A percentile compares a stretch with the other conserved stretches of the same genome.
Conservation (phyloP, 495 filamentous ascomycete genomes). For the Achaetomiella virescens region DNA sequence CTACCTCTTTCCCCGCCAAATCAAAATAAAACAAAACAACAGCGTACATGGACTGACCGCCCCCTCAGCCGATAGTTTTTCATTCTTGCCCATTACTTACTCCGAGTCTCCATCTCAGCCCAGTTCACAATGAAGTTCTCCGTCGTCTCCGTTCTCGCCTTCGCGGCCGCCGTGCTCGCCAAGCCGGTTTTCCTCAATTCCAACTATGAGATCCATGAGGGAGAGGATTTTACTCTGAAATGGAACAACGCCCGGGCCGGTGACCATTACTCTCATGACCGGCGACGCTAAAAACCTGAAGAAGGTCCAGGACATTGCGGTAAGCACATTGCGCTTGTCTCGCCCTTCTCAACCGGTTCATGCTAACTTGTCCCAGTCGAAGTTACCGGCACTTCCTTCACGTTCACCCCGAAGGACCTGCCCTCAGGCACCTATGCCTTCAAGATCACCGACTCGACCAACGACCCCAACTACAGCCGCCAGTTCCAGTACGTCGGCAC, state of each 20-base stretch:
- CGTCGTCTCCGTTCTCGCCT: constrained; percentile 27
- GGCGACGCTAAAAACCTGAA: constrained; percentile 31
- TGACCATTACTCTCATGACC: constrained; percentile 35
- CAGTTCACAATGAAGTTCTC: constrained; percentile 42
- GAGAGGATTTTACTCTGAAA: constrained; percentile 36
- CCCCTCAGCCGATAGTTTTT: background rate
- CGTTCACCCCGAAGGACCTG: constrained; percentile 27
- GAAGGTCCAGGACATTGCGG: constrained; percentile 29
- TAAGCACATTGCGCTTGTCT: constrained; percentile 18
- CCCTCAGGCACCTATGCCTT: constrained; percentile 41
- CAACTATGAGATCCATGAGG: constrained; percentile 32
- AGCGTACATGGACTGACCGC: background rate
- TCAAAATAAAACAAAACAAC: no score
- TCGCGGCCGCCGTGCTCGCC: constrained; percentile 36
- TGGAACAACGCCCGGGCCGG: constrained; percentile 36
- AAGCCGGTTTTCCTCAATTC: constrained; percentile 37
- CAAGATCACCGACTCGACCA: constrained; percentile 30
- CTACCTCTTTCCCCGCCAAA: no score
- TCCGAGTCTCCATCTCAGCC: constrained; percentile 1
- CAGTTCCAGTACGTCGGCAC: constrained; percentile 32
- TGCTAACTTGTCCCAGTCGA: constrained; percentile 24
- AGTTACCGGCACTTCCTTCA: constrained; percentile 28
- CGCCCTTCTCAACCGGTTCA: background rate
- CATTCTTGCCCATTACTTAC: constrained; percentile 2
- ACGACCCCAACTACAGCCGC: constrained; percentile 38